Evolutionary conservation across 208 protist species (phyloP).

Genomic region (Crithidia acanthocephali): DNA sequence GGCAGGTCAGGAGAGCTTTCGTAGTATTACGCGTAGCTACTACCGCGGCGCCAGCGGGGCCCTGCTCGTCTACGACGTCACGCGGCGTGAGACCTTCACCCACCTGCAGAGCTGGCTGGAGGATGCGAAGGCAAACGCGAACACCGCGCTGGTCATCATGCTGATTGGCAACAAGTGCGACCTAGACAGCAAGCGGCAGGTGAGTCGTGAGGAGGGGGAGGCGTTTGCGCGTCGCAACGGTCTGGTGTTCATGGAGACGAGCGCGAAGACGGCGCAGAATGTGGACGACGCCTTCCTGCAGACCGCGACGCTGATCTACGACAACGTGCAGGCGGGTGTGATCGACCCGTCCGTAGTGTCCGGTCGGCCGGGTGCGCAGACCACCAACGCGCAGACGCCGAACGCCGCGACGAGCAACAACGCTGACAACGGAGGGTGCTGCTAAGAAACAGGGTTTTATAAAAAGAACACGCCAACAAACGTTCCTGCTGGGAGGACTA

Average conservation of each 20-base stretch:
- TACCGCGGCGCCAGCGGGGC: conserved; percentile 98
- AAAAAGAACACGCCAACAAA: no score
- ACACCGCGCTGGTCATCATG: conserved; percentile 98
- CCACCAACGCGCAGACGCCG: conserved; percentile 9
- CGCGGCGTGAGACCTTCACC: conserved; percentile 96
- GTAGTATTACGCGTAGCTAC: conserved; percentile 99
- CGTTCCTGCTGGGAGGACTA: no score
- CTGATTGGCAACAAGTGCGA: conserved; percentile 99
- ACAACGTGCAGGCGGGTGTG: conserved; percentile 94
- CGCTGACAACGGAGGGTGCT: not conserved
- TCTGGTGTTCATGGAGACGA: conserved; percentile 98
- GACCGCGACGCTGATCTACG: conserved; percentile 96
- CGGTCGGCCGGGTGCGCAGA: conserved; percentile 40
- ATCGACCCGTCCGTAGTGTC: conserved; percentile 89
- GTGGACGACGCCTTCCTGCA: conserved; percentile 97
- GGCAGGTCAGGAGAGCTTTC: conserved; percentile 97
- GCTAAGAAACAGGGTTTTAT: no score
- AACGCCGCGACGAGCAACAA: conserved; percentile 10
- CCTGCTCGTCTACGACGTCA: conserved; percentile 99
- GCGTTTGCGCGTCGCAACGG: conserved; percentile 96
- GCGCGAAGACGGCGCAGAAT: conserved; percentile 97
- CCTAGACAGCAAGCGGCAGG: conserved; percentile 92
- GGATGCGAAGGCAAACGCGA: conserved; percentile 96
- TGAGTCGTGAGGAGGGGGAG: conserved; percentile 96
- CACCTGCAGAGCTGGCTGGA: conserved; percentile 98